phyloP scores from a whole-genome alignment of 208 protist species.

The Endotrypanum monterogeii region DNA sequence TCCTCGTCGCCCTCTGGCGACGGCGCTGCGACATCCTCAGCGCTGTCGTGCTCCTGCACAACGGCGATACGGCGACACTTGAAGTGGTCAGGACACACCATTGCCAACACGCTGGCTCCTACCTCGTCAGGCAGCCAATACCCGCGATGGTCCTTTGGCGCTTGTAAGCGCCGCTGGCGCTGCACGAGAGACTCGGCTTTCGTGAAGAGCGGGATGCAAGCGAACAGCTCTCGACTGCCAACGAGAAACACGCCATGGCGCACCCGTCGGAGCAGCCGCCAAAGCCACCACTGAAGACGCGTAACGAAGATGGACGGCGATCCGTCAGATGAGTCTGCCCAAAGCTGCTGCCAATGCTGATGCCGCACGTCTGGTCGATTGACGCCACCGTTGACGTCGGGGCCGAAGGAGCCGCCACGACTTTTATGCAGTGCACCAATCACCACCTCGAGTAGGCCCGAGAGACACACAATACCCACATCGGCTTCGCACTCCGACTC shows the following conservation, averaged over 20 bases:
- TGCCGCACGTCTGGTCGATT: slow-evolving; percentile 33
- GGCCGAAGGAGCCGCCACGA: neutral
- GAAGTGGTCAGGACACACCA: slow-evolving; percentile 79
- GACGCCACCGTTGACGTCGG: slow-evolving; percentile 11
- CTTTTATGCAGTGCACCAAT: slow-evolving; percentile 20
- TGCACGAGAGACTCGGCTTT: slow-evolving; percentile 59
- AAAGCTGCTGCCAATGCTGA: slow-evolving; percentile 34
- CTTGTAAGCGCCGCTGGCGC: slow-evolving; percentile 40
- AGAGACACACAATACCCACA: slow-evolving; percentile 69
- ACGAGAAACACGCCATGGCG: slow-evolving; percentile 64
- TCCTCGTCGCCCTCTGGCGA: slow-evolving; percentile 14
- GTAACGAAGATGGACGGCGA: slow-evolving; percentile 45
- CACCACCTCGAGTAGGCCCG: slow-evolving; percentile 43
- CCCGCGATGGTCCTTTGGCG: slow-evolving; percentile 24
- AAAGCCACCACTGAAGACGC: slow-evolving; percentile 78
- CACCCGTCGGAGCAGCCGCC: slow-evolving; percentile 56
- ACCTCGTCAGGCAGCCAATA: slow-evolving; percentile 77
- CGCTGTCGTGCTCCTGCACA: slow-evolving; percentile 34
- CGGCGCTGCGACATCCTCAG: neutral
- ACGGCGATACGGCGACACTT: slow-evolving; percentile 64
- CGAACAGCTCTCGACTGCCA: slow-evolving; percentile 67
- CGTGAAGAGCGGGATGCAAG: slow-evolving; percentile 56
- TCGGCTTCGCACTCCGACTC: slow-evolving; percentile 56
- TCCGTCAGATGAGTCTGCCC: slow-evolving; percentile 33
- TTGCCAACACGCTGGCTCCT: slow-evolving; percentile 51